phyloP scores from a whole-genome alignment of 2,329 filamentous ascomycete genomes.

The Talaromyces amestolkiae region DNA sequence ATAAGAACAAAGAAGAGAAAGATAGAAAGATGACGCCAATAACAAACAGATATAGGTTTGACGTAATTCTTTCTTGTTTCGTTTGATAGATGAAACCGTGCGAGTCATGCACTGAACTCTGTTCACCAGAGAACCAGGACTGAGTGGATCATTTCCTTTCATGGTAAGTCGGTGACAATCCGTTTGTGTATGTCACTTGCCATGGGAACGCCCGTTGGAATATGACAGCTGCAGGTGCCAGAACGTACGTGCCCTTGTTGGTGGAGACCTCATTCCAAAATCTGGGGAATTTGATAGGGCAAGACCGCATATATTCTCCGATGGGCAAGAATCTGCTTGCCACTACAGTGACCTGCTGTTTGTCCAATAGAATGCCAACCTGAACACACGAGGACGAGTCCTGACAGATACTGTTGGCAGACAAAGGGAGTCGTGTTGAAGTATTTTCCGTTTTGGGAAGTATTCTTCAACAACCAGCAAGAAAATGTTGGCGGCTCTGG shows the following conservation, averaged over 20 bases:
- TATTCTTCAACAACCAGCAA: neutral
- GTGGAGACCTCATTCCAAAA: neutral
- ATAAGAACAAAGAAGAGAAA: neutral
- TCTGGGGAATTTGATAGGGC: neutral
- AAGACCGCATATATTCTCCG: neutral
- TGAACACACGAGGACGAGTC: neutral
- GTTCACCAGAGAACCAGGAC: neutral
- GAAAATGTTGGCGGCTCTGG: neutral
- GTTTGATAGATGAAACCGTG: neutral
- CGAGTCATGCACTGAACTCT: neutral
- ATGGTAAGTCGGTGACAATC: neutral
- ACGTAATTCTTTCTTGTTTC: neutral
- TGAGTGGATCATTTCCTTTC: neutral
- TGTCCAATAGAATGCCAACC: neutral
- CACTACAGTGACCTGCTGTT: no score
- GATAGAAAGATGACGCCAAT: neutral
- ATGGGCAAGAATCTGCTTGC: neutral
- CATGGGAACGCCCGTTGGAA: neutral
- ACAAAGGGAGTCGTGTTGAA: no score
- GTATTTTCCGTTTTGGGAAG: neutral
- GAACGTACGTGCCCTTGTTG: neutral
- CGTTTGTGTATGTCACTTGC: neutral
- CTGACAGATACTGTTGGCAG: neutral
- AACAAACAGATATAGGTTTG: neutral
- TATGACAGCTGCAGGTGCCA: neutral